Evolutionary conservation across 129 eudicot species (phyloP), one percentile per base, ranked within the genome.

Genomic region (Tagetes patula): DNA sequence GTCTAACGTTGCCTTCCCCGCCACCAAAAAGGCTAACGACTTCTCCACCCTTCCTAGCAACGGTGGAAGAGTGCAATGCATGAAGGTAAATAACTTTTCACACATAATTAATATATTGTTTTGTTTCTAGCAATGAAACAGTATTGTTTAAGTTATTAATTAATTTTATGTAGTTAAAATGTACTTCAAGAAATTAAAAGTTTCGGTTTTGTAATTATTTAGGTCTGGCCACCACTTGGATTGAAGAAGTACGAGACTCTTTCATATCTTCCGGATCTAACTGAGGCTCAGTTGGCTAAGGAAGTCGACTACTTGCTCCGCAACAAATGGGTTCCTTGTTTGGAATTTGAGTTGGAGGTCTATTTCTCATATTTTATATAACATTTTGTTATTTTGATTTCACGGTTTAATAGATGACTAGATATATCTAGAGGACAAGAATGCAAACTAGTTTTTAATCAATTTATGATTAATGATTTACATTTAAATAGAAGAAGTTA

Each of bases 291-390:
- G 1, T 65, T 83, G 78, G 60, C 69, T n/a, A 73, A 72, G 81
- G 85, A 88, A 80, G 81, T 83, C 41, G 85, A 88, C 61, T 88
- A 88, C 82, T 77, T 88, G 10, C 80, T 88, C 70, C 85, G 83
- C 72, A 60, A 7, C 56, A 84, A 84, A 30, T 88, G 96, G 96
- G 79, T 89, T 82, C 96, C 92, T 54, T 89, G 96, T 76, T 56
- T 89, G 63, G 96, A 89, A 74, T 89, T 89, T 42, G 81, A 77
- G 43, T 58, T 69, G 52, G 81, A 77, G 81, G 81, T 77, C 14
- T 27, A 10, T 76, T 68, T 68, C 65, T 65, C 8, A 67, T 67
- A 73, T 52, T 75, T 54, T 54, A 13, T 13, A 54, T 14, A 31
- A 54, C n/a, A 13, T 7, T 49, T 47, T 0, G 2, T 47, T 50